These are phyloP conservation scores for Fusarium poae DNA, from an alignment of 2,329 filamentous ascomycete species.

Conservation along the genomic window DNA sequence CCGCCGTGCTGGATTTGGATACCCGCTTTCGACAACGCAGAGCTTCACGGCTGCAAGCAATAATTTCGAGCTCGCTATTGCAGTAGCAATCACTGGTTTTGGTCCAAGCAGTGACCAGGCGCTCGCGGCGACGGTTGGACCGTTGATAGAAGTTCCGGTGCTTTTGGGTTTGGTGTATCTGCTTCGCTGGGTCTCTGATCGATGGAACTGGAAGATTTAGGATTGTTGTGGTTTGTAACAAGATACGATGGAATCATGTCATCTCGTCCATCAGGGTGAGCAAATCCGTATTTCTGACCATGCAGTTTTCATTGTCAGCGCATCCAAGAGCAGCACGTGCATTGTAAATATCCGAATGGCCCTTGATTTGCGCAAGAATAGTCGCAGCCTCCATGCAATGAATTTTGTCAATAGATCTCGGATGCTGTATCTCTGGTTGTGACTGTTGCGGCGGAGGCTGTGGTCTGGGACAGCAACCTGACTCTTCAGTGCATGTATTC, in stretches of 20 bases:
- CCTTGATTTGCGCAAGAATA: slow-evolving; percentile 58
- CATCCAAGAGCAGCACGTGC: slow-evolving; percentile 52
- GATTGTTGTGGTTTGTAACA: neutral
- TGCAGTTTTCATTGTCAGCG: slow-evolving; percentile 43
- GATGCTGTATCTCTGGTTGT: neutral
- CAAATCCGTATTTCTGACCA: slow-evolving; percentile 54
- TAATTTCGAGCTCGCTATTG: slow-evolving; percentile 93
- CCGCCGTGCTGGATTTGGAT: slow-evolving; percentile 78
- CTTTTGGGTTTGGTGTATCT: slow-evolving; percentile 82
- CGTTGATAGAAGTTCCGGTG: slow-evolving; percentile 88
- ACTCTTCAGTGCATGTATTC: slow-evolving; percentile 1
- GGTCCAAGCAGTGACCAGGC: slow-evolving; percentile 84
- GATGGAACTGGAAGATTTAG: slow-evolving; percentile 54
- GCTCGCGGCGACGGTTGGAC: slow-evolving; percentile 84
- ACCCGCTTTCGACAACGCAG: slow-evolving; percentile 78
- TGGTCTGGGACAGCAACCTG: slow-evolving; percentile 18
- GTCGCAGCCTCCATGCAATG: slow-evolving; percentile 48
- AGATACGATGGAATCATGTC: slow-evolving; percentile 14
- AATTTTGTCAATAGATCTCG: slow-evolving; percentile 38
- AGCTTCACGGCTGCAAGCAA: slow-evolving; percentile 93
- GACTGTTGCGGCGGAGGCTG: neutral
- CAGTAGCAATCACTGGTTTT: slow-evolving; percentile 85
- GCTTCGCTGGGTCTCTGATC: slow-evolving; percentile 69
- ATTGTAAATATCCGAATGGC: slow-evolving; percentile 47
- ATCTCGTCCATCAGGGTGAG: slow-evolving; percentile 53